Conservation (phyloP, 148 eudicot species). For the Salicornia ramosissima region DNA sequence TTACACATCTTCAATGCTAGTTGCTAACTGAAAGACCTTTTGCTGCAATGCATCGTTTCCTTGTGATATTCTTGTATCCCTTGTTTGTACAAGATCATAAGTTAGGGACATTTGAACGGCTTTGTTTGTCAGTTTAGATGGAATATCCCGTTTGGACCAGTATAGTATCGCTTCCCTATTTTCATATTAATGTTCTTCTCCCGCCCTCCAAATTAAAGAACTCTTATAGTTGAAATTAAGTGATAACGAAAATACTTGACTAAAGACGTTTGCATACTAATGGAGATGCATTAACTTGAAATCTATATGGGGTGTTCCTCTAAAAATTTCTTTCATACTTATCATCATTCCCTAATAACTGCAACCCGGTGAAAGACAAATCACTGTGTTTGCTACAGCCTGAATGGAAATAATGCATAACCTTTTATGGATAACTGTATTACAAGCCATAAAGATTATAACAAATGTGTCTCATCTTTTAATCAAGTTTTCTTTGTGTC, state of each 20-base stretch:
- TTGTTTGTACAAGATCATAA: neutral
- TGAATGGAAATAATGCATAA: neutral
- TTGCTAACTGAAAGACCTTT: neutral
- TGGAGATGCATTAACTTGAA: neutral
- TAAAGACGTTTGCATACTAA: neutral
- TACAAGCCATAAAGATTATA: neutral
- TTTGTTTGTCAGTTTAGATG: neutral
- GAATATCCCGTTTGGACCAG: too few relatives aligned
- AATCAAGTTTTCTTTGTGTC: neutral
- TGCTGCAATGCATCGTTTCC: neutral
- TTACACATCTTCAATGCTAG: neutral
- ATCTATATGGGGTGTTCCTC: neutral
- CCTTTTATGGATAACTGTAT: neutral
- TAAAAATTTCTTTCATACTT: neutral
- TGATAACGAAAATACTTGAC: neutral
- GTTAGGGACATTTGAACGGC: neutral
- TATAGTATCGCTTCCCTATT: neutral
- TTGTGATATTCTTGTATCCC: neutral
- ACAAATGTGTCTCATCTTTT: neutral
- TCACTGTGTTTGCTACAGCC: neutral
- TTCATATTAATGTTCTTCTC: neutral
- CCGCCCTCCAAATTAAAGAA: too few relatives aligned
- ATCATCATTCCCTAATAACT: neutral
- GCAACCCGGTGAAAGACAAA: neutral
- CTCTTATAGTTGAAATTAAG: neutral